phyloP scores from a whole-genome alignment of 2,329 filamentous ascomycete species.

The Fusarium paranaense region DNA sequence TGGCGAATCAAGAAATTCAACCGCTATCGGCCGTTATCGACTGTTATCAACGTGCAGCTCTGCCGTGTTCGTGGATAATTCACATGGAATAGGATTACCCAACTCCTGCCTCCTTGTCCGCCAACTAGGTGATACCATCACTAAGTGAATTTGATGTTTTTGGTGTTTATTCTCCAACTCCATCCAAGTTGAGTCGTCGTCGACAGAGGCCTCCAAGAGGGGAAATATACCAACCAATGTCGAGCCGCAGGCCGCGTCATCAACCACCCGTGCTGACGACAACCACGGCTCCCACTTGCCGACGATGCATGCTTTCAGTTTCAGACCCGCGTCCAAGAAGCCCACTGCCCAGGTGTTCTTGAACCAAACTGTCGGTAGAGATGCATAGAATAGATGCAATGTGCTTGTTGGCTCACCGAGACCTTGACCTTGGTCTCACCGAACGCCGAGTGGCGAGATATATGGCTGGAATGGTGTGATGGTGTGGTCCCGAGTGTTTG shows the following conservation, averaged over 20 bases:
- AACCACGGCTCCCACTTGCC: neutral
- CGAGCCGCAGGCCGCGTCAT: neutral
- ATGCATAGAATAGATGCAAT: neutral
- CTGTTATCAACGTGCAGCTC: neutral
- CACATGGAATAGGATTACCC: neutral
- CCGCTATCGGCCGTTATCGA: neutral
- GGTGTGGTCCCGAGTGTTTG: neutral
- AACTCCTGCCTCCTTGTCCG: neutral
- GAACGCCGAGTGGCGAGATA: neutral
- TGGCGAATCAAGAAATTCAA: neutral
- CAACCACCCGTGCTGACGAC: neutral
- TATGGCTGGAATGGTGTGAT: conserved; percentile 1
- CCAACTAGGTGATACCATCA: neutral
- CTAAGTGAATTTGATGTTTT: neutral
- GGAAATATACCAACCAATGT: neutral
- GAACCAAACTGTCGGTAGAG: neutral
- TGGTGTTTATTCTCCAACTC: neutral
- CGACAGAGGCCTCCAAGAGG: neutral
- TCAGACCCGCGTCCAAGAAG: neutral
- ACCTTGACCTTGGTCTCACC: neutral
- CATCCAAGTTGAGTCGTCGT: neutral
- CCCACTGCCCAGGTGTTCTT: neutral
- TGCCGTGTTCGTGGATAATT: neutral
- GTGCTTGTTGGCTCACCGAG: neutral
- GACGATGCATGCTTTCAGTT: neutral